Evolutionary conservation across 2,329 filamentous ascomycete species (phyloP).

Genomic region (Coniosporium tulheliwenetii): DNA sequence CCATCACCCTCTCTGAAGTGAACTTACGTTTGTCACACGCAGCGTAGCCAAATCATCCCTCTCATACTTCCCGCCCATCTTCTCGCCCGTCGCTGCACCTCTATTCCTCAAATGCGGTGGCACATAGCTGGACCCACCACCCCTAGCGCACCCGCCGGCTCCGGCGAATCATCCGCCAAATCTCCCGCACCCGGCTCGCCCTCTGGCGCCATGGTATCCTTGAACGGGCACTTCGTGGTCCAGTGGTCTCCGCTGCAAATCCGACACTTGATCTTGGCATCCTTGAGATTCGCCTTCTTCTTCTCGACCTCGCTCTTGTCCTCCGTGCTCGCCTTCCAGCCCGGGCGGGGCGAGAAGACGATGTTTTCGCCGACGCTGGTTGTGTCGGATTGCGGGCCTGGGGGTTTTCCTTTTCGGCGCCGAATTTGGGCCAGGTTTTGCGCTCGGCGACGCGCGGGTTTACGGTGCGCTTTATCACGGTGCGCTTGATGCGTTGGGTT

Average conservation of each 20-base stretch:
- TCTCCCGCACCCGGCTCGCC: constrained; percentile 31
- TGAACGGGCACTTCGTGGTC: constrained; percentile 97
- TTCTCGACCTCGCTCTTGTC: constrained; percentile 55
- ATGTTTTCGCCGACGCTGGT: constrained; percentile 96
- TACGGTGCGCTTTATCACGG: constrained; percentile 79
- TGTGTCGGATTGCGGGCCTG: constrained; percentile 75
- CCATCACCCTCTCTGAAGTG: neutral
- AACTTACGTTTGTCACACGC: constrained; percentile 90
- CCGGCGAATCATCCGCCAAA: constrained; percentile 29
- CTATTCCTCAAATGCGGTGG: constrained; percentile 79
- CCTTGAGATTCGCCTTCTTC: constrained; percentile 63
- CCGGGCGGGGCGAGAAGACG: constrained; percentile 80
- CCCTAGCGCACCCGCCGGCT: constrained; percentile 40
- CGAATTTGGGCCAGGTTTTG: constrained; percentile 87
- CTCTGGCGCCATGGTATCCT: constrained; percentile 94
- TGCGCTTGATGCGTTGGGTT: constrained; percentile 86
- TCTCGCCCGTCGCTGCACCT: constrained; percentile 50
- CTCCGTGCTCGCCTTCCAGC: constrained; percentile 85
- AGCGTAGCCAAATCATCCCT: constrained; percentile 92
- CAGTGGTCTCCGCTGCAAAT: constrained; percentile 99
- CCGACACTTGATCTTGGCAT: constrained; percentile 99
- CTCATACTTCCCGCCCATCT: constrained; percentile 89
- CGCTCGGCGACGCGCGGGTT: constrained; percentile 95
- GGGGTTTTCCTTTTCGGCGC: constrained; percentile 66
- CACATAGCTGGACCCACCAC: constrained; percentile 72